Evolutionary conservation across 495 filamentous ascomycete genomes (phyloP).

Genomic region (Chaetomium tenue): DNA sequence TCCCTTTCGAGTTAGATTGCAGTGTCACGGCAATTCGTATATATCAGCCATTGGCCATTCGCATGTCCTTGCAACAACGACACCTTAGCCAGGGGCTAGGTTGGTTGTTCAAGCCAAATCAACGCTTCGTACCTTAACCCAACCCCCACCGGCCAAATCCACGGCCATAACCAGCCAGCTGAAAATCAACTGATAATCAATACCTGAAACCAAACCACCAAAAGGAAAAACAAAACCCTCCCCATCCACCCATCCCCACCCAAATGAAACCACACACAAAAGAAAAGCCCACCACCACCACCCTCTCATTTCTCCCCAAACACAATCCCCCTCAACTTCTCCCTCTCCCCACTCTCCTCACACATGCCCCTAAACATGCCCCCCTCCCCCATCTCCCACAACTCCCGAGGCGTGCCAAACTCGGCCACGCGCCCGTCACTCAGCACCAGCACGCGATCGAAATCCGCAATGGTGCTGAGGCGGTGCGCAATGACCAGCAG

Average conservation of each 20-base stretch:
- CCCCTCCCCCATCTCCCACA: constrained; percentile 54
- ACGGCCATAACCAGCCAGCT: not conserved
- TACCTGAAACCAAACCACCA: no score
- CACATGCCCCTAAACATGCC: constrained; percentile 72
- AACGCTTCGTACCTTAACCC: no score
- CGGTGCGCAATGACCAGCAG: constrained; percentile 87
- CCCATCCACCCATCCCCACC: not conserved
- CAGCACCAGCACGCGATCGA: constrained; percentile 80
- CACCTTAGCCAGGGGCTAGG: no score
- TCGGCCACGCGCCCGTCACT: constrained; percentile 72
- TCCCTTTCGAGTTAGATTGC: no score
- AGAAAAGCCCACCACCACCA: not conserved
- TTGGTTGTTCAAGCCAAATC: no score
- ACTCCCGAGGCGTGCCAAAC: constrained; percentile 65
- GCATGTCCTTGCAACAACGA: no score
- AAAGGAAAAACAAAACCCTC: not conserved
- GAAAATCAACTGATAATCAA: not conserved
- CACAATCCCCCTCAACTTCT: constrained; percentile 57
- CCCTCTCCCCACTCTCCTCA: constrained; percentile 69
- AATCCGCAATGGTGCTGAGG: constrained; percentile 80
- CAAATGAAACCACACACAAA: no score
- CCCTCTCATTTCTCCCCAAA: constrained; percentile 34
- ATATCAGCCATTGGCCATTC: not conserved
- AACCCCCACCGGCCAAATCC: no score
- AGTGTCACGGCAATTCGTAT: not conserved